Base-by-base conservation (phyloP, 192 early-diverging fungal genomes). In the Umbelopsis sp. region DNA sequence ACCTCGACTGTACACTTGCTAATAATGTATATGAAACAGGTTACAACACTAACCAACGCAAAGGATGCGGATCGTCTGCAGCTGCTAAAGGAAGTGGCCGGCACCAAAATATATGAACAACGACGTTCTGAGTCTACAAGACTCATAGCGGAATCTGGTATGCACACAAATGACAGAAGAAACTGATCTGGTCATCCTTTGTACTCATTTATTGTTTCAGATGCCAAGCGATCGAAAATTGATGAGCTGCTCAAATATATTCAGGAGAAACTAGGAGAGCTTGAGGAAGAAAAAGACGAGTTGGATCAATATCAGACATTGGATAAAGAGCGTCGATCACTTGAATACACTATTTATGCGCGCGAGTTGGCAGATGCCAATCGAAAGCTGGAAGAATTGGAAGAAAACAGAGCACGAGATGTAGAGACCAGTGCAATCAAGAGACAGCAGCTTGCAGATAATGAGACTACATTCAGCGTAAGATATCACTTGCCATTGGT, bases 51-150 rank as follows among this genome's bases (percentile, higher is more conserved):
- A 54, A 98, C 96, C 17, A 96, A 96, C 66, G 95, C 95, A 1
- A 96, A 97, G 75, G 97, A 99, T 71, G 71, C 77, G 25, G 97
- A 97, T 80, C 83, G 97, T 6, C 77, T 99, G 66, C 85, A 92
- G 41, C 70, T 99, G 49, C 86, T 99, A 17, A 99, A 98, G 74
- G 96, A 98, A 68, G 96, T 99, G n/a, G 97, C 97, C 5, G 97
- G 97, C 26, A 99, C 97, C 8, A 84, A 90, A 32, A 93, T 98
- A 10, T 99, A 99, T 75, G 97, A 99, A 85, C 87, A 94, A 69
- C 85, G 95, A 8, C 86, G 97, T 66, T 78, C 88, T 45, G 95
- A 93, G 80, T 95, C 93, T 85, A 83, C 94, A 67, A 96, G 95
- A 79, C 91, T 97, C 54, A 92, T 99, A 83, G 89, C 92, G 24